Evolutionary conservation across 2,329 filamentous ascomycete genomes (phyloP), one percentile per base, ranked within the genome.

Genomic region (Magnaporthiopsis rhizophila): DNA sequence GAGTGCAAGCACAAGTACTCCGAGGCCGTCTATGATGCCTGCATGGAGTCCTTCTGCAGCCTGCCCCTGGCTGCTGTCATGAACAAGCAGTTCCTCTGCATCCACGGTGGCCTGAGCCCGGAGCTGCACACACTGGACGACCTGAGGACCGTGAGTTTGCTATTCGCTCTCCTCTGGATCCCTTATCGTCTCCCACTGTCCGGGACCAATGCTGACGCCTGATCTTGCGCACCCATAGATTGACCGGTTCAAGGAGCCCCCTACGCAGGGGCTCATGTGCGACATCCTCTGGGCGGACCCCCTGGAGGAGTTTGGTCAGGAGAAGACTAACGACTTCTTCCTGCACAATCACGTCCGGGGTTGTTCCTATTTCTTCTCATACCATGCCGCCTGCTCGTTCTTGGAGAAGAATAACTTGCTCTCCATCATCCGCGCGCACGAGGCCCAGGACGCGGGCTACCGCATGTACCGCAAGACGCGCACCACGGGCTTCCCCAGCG

Each of bases 1-100:
- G 95, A 99, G 78, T 99, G 95, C 84, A 97, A 97, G 81, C 95
- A 99, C 86, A 99, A 99, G 78, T 99, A 99, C 80, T 97, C 92
- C 45, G 95, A 98, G 80, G 86, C 86, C 68, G 86, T 99, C 66
- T 99, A 99, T 76, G 94, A 99, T 73, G 94, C 95, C 65, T 98
- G 95, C 80, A 96, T 97, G 87, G 94, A 99, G 69, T 96, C 95
- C 0, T 99, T 99, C 83, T 99, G 95, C 80, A 85, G 89, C 68
- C 81, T 99, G 68, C 95, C 95, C 36, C 82, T 99, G 71, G 95
- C 95, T 65, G 95, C 95, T 34, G 89, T 99, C 70, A 99, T 99
- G 95, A 99, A 99, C 86, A 99, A 99, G 83, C 95, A 99, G 77
- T 99, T 99, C 78, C 81, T 99, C 70, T 99, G 95, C 76, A 98